Percentiles rank a stretch among this genome's conserved stretches.
Evolutionary conservation across 345 rosid genomes (phyloP).

Genomic region (Eucalyptus marginata): DNA sequence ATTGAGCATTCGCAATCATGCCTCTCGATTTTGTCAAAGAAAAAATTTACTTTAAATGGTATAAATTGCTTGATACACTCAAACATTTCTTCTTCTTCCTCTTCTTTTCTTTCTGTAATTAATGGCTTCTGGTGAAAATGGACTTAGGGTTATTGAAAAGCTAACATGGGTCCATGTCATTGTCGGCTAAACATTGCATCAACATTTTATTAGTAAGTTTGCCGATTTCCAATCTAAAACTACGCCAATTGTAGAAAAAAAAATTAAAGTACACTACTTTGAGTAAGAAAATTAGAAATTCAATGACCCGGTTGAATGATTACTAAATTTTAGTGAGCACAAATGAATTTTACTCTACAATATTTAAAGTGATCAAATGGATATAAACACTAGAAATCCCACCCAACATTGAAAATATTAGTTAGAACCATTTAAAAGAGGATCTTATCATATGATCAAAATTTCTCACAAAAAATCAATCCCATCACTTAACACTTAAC

Average conservation of each 20-base stretch:
- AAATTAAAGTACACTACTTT: not conserved
- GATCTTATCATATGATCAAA: too few relatives aligned
- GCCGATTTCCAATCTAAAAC: not conserved
- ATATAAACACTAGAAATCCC: too few relatives aligned
- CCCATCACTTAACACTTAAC: not conserved
- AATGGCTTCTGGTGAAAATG: not conserved
- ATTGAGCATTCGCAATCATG: not conserved
- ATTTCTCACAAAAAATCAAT: not conserved
- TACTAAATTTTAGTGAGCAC: rapidly evolving
- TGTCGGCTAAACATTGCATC: not conserved
- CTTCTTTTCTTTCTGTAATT: not conserved
- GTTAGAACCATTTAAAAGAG: too few relatives aligned
- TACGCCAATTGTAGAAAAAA: not conserved
- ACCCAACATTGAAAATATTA: too few relatives aligned
- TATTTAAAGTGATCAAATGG: too few relatives aligned
- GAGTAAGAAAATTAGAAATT: not conserved
- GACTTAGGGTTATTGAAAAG: not conserved
- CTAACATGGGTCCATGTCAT: not conserved
- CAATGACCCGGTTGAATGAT: rapidly evolving
- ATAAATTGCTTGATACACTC: rapidly evolving
- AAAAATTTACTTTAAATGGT: not conserved
- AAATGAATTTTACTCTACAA: not conserved
- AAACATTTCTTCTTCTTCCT: not conserved
- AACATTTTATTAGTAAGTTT: not conserved
- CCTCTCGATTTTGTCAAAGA: not conserved